phyloP scores from a whole-genome alignment of 1,284 basidiomycete species.

The Hemileia vastatrix region DNA sequence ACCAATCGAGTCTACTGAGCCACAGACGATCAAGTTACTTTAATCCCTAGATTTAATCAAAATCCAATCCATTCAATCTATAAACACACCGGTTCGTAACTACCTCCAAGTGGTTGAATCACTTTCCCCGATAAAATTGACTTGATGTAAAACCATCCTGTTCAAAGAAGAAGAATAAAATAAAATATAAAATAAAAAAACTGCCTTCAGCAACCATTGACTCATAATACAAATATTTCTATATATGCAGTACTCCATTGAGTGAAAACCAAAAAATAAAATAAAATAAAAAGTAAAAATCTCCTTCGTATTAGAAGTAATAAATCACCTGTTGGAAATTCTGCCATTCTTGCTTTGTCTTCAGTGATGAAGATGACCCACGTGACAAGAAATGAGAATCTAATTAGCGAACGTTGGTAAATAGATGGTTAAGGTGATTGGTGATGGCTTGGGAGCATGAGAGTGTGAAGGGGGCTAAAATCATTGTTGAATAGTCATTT shows the following conservation, averaged over 20 bases:
- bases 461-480: too few species aligned
- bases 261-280: not conserved
- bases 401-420: too few species aligned
- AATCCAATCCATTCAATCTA: not conserved
- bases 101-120: constrained; percentile 8
- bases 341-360: too few species aligned
- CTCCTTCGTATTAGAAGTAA: too few species aligned
- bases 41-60: not conserved
- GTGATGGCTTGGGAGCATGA: too few species aligned
- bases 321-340: constrained; percentile 8
- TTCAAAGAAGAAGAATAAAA: not conserved
- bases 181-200: not conserved
- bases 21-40: not conserved
- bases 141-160: constrained; percentile 20
- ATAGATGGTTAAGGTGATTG: too few species aligned
- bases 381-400: too few species aligned
- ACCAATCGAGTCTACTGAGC: constrained; percentile 4
- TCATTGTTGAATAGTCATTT: too few species aligned
- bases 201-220: not conserved
- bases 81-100: constrained; percentile 6
- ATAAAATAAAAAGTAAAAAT: too few species aligned
- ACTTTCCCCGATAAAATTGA: constrained; percentile 9
- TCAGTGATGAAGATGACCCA: too few species aligned
- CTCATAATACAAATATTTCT: not conserved
- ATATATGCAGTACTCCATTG: not conserved